Evolutionary conservation across 805 yeast species (phyloP).

Genomic region (Wickerhamomyces mucosus): DNA sequence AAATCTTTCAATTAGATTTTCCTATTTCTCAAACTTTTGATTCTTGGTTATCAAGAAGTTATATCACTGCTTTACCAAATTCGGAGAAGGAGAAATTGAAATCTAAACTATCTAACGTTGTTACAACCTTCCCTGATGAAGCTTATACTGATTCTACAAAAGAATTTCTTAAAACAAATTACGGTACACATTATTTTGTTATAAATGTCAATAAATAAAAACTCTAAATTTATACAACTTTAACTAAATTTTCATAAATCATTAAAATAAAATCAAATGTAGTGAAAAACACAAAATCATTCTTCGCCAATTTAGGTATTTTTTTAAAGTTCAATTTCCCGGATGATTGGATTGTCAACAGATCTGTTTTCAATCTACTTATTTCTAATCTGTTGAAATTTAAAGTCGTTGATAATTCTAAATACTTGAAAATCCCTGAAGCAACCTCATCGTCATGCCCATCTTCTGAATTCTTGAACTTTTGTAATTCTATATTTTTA

Average conservation of each 20-base stretch:
- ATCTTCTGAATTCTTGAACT: conserved; percentile 11
- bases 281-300: conserved; percentile 16
- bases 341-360: conserved; percentile 11
- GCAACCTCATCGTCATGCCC: conserved; percentile 8
- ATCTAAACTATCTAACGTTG: conserved; percentile 21
- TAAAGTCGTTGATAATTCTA: conserved; percentile 22
- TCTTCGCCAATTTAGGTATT: conserved; percentile 10
- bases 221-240: not conserved
- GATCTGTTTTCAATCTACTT: conserved; percentile 12
- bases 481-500: conserved; percentile 15
- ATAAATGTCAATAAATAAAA: conserved; percentile 3
- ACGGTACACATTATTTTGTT: conserved; percentile 17
- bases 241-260: conserved; percentile 8
- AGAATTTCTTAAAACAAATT: conserved; percentile 10
- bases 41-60: conserved; percentile 48
- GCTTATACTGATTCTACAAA: conserved; percentile 4
- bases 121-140: conserved; percentile 10
- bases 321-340: conserved; percentile 15
- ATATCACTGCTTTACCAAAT: conserved; percentile 35
- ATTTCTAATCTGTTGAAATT: conserved; percentile 15
- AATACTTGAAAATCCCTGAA: conserved; percentile 11
- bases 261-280: conserved; percentile 17
- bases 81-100: conserved; percentile 26
- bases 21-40: conserved; percentile 30
- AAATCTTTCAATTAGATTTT: conserved; percentile 22